phyloP scores from a whole-genome alignment of 1,284 basidiomycete species.

The Pseudozyma hubeiensis region DNA sequence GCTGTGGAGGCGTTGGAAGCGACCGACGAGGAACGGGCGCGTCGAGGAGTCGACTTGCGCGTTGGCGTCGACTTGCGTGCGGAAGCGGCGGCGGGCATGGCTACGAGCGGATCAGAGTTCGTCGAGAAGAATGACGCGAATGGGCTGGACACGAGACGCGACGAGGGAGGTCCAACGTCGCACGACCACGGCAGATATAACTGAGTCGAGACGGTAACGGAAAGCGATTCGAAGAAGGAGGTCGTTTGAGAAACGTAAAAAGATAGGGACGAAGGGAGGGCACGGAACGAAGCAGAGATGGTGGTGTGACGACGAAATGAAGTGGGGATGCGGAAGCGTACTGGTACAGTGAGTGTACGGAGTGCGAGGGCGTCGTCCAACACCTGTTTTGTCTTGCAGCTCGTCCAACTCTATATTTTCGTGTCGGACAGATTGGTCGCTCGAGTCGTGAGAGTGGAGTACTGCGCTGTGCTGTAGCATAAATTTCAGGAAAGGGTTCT shows the following conservation, averaged over 20 bases:
- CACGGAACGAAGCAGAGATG: too few relatives aligned
- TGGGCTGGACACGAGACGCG: constrained; percentile 4
- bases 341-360: too few relatives aligned
- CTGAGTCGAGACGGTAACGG: not conserved
- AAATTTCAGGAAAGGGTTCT: not conserved
- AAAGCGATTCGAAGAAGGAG: constrained; percentile 3
- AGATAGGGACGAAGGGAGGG: constrained; percentile 2
- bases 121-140: constrained; percentile 1
- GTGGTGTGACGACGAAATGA: constrained; percentile 6
- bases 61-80: constrained; percentile 47
- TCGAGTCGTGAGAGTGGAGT: not conserved
- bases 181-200: not conserved
- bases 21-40: constrained; percentile 62
- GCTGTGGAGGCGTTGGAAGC: constrained; percentile 57
- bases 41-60: constrained; percentile 60
- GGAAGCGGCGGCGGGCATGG: constrained; percentile 45
- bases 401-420: constrained; percentile 19
- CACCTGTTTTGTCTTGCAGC: not conserved
- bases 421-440: constrained; percentile 5
- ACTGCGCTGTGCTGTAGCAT: constrained; percentile 19
- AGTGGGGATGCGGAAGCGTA: constrained; percentile 6
- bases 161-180: not conserved
- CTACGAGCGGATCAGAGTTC: not conserved
- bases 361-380: not conserved
- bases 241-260: constrained; percentile 1